These are phyloP conservation scores for Zygosaccharomyces rouxii DNA, from an alignment of 805 yeast species.

Conservation along the genomic window DNA sequence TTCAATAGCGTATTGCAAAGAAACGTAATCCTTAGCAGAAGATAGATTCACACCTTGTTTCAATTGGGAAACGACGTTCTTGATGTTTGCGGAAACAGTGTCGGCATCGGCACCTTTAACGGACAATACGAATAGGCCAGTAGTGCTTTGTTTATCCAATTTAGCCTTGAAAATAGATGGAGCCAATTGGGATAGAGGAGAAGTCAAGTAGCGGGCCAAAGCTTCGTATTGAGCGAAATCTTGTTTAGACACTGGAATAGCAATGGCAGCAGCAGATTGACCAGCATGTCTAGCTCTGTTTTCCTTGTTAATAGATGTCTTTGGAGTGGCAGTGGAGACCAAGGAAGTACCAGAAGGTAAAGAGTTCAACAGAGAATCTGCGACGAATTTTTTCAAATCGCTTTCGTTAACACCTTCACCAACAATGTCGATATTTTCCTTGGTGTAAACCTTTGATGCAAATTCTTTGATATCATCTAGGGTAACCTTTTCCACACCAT, in stretches of 20 bases:
- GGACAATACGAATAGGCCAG: slow-evolving; percentile 72
- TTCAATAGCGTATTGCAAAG: slow-evolving; percentile 41
- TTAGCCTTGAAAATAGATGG: slow-evolving; percentile 50
- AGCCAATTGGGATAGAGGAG: slow-evolving; percentile 53
- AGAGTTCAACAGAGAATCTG: slow-evolving; percentile 54
- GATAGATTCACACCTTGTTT: slow-evolving; percentile 54
- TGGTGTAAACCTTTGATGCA: slow-evolving; percentile 64
- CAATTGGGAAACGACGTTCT: slow-evolving; percentile 50
- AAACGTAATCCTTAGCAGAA: slow-evolving; percentile 53
- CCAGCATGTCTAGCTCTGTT: slow-evolving; percentile 65
- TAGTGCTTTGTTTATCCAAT: slow-evolving; percentile 65
- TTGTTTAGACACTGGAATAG: slow-evolving; percentile 66
- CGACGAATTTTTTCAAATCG: slow-evolving; percentile 65
- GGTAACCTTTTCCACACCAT: slow-evolving; percentile 55
- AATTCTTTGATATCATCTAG: slow-evolving; percentile 61
- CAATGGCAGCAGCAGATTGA: slow-evolving; percentile 69
- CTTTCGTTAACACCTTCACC: slow-evolving; percentile 70
- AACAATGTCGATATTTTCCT: slow-evolving; percentile 63
- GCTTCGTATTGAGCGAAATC: slow-evolving; percentile 66
- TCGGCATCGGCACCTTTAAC: slow-evolving; percentile 57
- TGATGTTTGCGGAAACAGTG: slow-evolving; percentile 56
- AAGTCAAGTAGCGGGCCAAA: slow-evolving; percentile 59
- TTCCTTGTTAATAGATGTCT: slow-evolving; percentile 53
- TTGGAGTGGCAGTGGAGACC: slow-evolving; percentile 37
- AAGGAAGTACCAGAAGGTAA: slow-evolving; percentile 60